Base-by-base conservation (phyloP, 208 protist species). In the Angomonas ambiguus region DNA sequence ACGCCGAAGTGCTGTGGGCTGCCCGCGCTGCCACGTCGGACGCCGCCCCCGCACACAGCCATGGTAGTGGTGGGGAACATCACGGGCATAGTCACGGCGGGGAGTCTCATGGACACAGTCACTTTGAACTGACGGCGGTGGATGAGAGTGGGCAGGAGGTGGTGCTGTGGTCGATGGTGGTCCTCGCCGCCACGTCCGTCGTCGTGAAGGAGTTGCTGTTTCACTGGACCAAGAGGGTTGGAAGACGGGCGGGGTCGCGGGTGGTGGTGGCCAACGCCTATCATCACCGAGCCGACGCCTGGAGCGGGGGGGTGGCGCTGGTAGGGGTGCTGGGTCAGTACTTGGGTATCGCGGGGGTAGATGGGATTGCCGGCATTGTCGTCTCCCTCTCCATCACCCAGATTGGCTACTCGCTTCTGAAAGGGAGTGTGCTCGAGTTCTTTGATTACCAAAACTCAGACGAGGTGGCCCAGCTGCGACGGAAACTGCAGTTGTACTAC, bases 221-320 rank as follows among this genome's bases (percentile, higher is more conserved):
- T 34, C 90, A 65, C 42, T 95, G 90, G 87, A 86, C 90, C 0
- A 72, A 72, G 11, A 77, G 83, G 0, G 87, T 95, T 0, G 90
- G 90, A 0, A 56, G 78, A 69, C 73, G 67, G 1, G 90, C 90
- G 4, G 81, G 83, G 1, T 95, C 90, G 18, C 84, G 87, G 0
- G 90, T 95, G 48, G 85, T 93, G 1, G 77, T 95, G 24, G 90
- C 90, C 18, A 95, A 95, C 67, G 90, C 90, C 1, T 95, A 88
- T 51, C 90, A 95, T 56, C 90, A 95, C 71, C 86, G 90, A 20
- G 90, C 87, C 0, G 90, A 95, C 67, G 90, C 90, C 22, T 95
- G 90, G 87, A 91, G 80, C 58, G 86, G 83, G n/a, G 82, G 71
- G 16, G 81, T 95, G 11, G 87, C 87, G 51, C 79, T 95, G 27